Conservation (phyloP, 345 rosid species). For the Boechera divaricarpa region DNA sequence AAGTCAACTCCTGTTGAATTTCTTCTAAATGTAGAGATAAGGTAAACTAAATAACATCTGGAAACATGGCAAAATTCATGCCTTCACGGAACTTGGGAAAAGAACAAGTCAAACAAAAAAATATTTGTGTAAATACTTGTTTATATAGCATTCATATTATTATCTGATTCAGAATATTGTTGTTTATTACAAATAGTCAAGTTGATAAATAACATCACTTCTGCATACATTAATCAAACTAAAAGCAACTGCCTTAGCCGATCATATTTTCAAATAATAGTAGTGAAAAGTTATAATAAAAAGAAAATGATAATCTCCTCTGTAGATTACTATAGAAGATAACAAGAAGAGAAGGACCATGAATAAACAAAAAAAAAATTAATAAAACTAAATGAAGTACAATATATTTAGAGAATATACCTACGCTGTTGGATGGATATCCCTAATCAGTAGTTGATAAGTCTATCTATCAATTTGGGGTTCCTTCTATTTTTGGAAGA, state of each 20-base stretch:
- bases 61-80: slow-evolving; percentile 42
- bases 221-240: slow-evolving; percentile 11
- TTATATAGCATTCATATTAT: slow-evolving; percentile 13
- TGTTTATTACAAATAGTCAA: slow-evolving; percentile 7
- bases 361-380: neutral
- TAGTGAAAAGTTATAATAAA: slow-evolving; percentile 2
- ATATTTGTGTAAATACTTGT: slow-evolving; percentile 16
- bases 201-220: slow-evolving; percentile 19
- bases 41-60: slow-evolving; percentile 30
- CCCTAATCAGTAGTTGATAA: slow-evolving; percentile 31
- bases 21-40: slow-evolving; percentile 25
- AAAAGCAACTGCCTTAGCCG: slow-evolving; percentile 15
- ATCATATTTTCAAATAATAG: slow-evolving; percentile 5
- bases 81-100: slow-evolving; percentile 39
- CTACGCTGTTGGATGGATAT: slow-evolving; percentile 25
- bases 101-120: slow-evolving; percentile 35
- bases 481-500: slow-evolving; percentile 18
- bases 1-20: slow-evolving; percentile 26
- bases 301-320: neutral
- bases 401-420: slow-evolving; percentile 21
- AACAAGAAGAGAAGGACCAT: slow-evolving; percentile 2
- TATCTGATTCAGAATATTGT: slow-evolving; percentile 6
- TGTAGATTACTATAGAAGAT: neutral
- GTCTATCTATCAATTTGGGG: slow-evolving; percentile 15
- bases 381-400: neutral